phyloP scores from a whole-genome alignment of 257 asterid genomes.

The Ballota nigra region DNA sequence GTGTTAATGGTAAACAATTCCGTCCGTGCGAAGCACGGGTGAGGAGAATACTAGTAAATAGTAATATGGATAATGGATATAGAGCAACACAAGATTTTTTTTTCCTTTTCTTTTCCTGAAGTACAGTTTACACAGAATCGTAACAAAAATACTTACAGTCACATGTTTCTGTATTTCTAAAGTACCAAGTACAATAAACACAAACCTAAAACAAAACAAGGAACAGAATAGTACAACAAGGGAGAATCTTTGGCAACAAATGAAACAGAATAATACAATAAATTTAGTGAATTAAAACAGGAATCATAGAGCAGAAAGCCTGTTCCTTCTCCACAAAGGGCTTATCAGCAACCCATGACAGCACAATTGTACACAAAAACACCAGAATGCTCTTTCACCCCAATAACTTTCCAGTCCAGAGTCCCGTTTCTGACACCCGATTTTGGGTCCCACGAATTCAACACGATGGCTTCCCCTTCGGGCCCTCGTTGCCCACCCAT shows the following conservation, averaged over 20 bases:
- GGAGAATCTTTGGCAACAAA: neutral
- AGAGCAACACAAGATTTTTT: neutral
- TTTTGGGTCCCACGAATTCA: slow-evolving; percentile 71
- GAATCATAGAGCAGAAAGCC: slow-evolving; percentile 14
- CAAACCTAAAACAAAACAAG: slow-evolving; percentile 13
- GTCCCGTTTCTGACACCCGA: slow-evolving; percentile 46
- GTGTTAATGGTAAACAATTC: no score
- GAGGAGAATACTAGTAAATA: no score
- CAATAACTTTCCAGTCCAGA: slow-evolving; percentile 69
- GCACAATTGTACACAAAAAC: slow-evolving; percentile 87
- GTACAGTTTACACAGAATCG: neutral
- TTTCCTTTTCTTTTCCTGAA: neutral
- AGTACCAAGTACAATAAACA: neutral
- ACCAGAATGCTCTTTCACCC: slow-evolving; percentile 77
- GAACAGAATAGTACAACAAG: neutral
- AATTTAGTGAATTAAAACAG: slow-evolving; percentile 17
- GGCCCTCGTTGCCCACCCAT: slow-evolving; percentile 88
- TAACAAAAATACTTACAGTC: slow-evolving; percentile 7
- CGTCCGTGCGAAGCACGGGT: no score
- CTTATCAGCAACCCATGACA: slow-evolving; percentile 68
- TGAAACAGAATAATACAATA: neutral
- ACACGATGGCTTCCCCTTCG: slow-evolving; percentile 77
- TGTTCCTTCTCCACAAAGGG: slow-evolving; percentile 4
- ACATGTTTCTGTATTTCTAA: neutral
- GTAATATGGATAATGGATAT: no score